A percentile compares a stretch with the other conserved stretches of the same genome.
These are phyloP conservation scores for Gloeophyllum trabeum DNA, from an alignment of 768 basidiomycete species.

Conservation along the genomic window DNA sequence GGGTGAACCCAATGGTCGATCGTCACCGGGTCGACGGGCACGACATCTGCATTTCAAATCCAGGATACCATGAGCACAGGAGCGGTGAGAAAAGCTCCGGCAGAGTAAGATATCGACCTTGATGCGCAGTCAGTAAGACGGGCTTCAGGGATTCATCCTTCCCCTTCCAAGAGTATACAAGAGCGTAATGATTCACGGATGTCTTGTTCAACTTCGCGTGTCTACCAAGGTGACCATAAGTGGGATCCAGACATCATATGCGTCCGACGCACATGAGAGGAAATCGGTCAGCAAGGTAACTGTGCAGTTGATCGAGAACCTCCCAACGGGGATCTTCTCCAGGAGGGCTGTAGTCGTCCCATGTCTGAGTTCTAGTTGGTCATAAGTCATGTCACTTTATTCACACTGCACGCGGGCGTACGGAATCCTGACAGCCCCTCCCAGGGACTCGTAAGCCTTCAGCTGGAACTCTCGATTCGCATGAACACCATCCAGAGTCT, in stretches of 20 bases:
- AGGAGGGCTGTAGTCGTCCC: slow-evolving; percentile 15
- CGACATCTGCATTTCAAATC: slow-evolving; percentile 33
- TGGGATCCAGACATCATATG: neutral
- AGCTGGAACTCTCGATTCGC: slow-evolving; percentile 15
- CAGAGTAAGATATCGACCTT: slow-evolving; percentile 28
- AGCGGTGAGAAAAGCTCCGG: neutral
- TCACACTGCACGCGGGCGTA: slow-evolving; percentile 4
- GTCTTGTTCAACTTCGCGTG: slow-evolving; percentile 48
- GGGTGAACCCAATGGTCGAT: slow-evolving; percentile 40
- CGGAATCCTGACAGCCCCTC: slow-evolving; percentile 24
- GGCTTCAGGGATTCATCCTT: slow-evolving; percentile 54
- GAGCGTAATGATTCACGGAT: slow-evolving; percentile 66
- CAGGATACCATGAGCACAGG: too few relatives aligned
- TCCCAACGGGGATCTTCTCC: slow-evolving; percentile 23
- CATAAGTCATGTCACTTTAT: neutral
- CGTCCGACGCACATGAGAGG: slow-evolving; percentile 22
- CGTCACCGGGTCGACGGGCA: slow-evolving; percentile 44
- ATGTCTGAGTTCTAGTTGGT: slow-evolving; percentile 12
- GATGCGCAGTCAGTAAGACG: slow-evolving; percentile 55
- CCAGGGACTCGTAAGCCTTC: slow-evolving; percentile 19
- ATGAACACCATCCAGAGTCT: slow-evolving; percentile 15
- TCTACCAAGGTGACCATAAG: slow-evolving; percentile 19
- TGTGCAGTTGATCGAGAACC: slow-evolving; percentile 19
- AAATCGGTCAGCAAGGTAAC: slow-evolving; percentile 25
- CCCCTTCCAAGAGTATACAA: slow-evolving; percentile 68